Conservation (phyloP, 2,329 filamentous ascomycete species). For the Hypoxylon sp. region DNA sequence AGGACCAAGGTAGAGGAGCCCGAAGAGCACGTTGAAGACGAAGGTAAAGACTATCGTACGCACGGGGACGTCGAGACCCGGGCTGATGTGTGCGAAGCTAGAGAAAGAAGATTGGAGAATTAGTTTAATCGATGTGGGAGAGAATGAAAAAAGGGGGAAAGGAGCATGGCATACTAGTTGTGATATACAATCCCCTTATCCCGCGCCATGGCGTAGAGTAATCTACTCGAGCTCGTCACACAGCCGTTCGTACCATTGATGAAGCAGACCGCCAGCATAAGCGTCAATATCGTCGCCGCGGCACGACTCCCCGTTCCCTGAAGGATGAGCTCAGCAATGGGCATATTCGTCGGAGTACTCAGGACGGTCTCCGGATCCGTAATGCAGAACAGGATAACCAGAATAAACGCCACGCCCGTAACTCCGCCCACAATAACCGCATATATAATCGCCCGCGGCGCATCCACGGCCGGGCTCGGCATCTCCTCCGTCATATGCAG, state of each 20-base stretch:
- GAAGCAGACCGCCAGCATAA: slow-evolving; percentile 61
- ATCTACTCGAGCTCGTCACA: slow-evolving; percentile 60
- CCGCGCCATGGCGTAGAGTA: slow-evolving; percentile 63
- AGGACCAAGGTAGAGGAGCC: slow-evolving; percentile 63
- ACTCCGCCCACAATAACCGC: slow-evolving; percentile 60
- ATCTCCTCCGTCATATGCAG: slow-evolving; percentile 65
- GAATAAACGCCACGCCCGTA: slow-evolving; percentile 58
- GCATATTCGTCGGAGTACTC: slow-evolving; percentile 59
- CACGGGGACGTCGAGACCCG: slow-evolving; percentile 60
- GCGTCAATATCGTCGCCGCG: slow-evolving; percentile 58
- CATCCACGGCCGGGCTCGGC: slow-evolving; percentile 59
- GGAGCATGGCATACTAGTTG: slow-evolving; percentile 44
- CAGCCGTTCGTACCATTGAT: slow-evolving; percentile 63
- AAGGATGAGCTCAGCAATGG: slow-evolving; percentile 62
- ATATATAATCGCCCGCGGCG: slow-evolving; percentile 61
- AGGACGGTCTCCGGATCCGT: slow-evolving; percentile 57
- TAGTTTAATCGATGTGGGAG: not conserved
- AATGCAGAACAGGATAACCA: slow-evolving; percentile 61
- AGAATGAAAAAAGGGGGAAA: slow-evolving; percentile 11
- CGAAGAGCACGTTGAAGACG: slow-evolving; percentile 62
- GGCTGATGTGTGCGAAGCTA: slow-evolving; percentile 56
- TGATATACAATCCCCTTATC: slow-evolving; percentile 59
- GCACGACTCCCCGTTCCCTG: slow-evolving; percentile 59
- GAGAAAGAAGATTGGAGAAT: not conserved
- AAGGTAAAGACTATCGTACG: slow-evolving; percentile 59